Evolutionary conservation across 352 stramenopile genomes (phyloP).

Genomic region (Pythium phragmitis): DNA sequence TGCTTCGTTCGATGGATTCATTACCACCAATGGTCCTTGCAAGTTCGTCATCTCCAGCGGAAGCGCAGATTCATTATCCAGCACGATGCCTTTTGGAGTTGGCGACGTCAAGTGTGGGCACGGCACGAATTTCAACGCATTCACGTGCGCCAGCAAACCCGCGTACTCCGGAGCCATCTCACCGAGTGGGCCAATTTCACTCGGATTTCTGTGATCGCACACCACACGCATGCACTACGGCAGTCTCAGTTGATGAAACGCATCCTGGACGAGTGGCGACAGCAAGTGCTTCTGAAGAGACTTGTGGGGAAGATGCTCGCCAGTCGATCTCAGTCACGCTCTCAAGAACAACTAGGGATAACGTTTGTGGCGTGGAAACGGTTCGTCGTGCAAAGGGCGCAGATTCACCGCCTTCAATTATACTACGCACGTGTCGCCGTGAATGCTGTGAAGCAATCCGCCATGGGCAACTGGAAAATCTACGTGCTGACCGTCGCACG

Average conservation of each 20-base stretch:
- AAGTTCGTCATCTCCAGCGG: slow-evolving; percentile 42
- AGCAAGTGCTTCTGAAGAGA: slow-evolving; percentile 22
- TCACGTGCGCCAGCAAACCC: slow-evolving; percentile 26
- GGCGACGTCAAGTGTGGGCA: slow-evolving; percentile 51
- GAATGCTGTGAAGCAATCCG: neutral
- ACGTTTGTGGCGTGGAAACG: slow-evolving; percentile 13
- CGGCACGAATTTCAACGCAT: slow-evolving; percentile 43
- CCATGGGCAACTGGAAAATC: slow-evolving; percentile 43
- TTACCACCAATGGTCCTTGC: slow-evolving; percentile 48
- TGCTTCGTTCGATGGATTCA: slow-evolving; percentile 67
- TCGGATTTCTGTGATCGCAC: slow-evolving; percentile 50
- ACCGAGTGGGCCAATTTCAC: slow-evolving; percentile 57
- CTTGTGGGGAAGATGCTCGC: slow-evolving; percentile 15
- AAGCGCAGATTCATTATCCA: slow-evolving; percentile 52
- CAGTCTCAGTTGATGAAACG: slow-evolving; percentile 27
- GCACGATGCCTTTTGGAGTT: slow-evolving; percentile 66
- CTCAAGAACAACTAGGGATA: neutral
- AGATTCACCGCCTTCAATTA: slow-evolving; percentile 16
- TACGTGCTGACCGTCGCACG: slow-evolving; percentile 40
- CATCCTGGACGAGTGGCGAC: slow-evolving; percentile 43
- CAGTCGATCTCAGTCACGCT: neutral
- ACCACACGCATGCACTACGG: slow-evolving; percentile 33
- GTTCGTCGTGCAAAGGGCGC: neutral
- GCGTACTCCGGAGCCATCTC: slow-evolving; percentile 35
- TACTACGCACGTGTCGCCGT: slow-evolving; percentile 2